These are phyloP conservation scores for Pseudotsuga menziesii DNA, from an alignment of 75 land plant species.

Conservation along the genomic window DNA sequence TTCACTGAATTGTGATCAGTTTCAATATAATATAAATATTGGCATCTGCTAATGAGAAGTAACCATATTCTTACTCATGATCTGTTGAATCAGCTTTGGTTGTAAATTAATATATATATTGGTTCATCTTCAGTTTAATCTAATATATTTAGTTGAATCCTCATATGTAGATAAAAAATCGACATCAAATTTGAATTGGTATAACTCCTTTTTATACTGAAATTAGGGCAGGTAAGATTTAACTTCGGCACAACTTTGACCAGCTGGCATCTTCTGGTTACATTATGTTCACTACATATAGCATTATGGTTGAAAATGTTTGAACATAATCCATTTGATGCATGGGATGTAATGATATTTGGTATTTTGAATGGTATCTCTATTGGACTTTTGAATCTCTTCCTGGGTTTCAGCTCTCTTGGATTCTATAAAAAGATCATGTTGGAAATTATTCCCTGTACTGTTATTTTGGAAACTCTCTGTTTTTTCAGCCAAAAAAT, in stretches of 20 bases:
- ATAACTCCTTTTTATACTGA: too few species aligned
- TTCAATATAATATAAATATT: too few species aligned
- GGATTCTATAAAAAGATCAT: constrained; percentile 66
- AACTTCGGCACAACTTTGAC: constrained; percentile 77
- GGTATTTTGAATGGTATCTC: constrained; percentile 82
- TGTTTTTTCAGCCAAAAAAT: constrained; percentile 76
- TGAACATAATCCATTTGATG: constrained; percentile 84
- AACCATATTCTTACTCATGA: too few species aligned
- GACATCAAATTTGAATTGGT: too few species aligned
- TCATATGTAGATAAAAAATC: too few species aligned
- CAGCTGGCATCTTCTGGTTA: constrained; percentile 85
- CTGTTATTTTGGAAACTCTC: constrained; percentile 82
- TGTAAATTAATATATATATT: too few species aligned
- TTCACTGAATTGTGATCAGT: too few species aligned
- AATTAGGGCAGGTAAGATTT: too few species aligned
- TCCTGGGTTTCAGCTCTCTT: constrained; percentile 87
- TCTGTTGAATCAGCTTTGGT: too few species aligned
- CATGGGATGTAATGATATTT: constrained; percentile 67
- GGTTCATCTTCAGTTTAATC: too few species aligned
- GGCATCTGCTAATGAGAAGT: too few species aligned
- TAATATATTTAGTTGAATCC: too few species aligned
- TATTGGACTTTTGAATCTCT: constrained; percentile 73
- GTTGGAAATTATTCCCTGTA: constrained; percentile 94
- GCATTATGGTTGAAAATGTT: constrained; percentile 74
- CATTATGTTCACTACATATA: constrained; percentile 73